Evolutionary conservation across 2,329 filamentous ascomycete genomes (phyloP).

Genomic region (Aspergillus calidoustus): DNA sequence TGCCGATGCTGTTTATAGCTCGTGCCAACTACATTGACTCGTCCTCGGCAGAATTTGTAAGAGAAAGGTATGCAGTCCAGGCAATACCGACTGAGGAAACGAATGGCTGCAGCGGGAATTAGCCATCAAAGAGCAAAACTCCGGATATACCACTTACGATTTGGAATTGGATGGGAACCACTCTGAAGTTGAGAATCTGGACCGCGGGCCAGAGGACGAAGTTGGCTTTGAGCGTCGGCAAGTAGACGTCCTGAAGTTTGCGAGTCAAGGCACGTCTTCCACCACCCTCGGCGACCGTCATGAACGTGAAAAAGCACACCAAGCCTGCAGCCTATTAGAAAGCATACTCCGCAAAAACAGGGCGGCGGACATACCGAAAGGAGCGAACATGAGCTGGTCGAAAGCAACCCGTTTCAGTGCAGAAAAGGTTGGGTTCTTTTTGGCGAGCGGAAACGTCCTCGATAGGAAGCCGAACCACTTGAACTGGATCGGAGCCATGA

Average conservation of each 20-base stretch:
- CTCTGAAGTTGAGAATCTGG: constrained; percentile 92
- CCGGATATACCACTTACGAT: constrained; percentile 69
- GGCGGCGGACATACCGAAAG: constrained; percentile 64
- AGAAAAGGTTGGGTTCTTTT: constrained; percentile 72
- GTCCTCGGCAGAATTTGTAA: constrained; percentile 86
- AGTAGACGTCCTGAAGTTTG: constrained; percentile 92
- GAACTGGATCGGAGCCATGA: constrained; percentile 94
- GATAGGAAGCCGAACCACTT: constrained; percentile 92
- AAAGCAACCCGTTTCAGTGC: constrained; percentile 89
- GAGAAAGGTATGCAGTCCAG: constrained; percentile 94
- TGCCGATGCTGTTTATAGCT: neutral
- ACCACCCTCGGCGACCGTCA: constrained; percentile 94
- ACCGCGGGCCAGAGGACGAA: constrained; percentile 94
- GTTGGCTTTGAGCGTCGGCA: constrained; percentile 94
- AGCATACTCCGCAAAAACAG: neutral
- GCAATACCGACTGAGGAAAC: constrained; percentile 95
- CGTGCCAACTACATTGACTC: constrained; percentile 37
- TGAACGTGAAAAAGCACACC: constrained; percentile 88
- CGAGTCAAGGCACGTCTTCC: constrained; percentile 75
- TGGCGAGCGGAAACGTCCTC: constrained; percentile 80
- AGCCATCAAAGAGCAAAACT: neutral
- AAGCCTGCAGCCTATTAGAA: constrained; percentile 59
- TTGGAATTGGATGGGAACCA: constrained; percentile 95
- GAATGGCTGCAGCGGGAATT: constrained; percentile 69
- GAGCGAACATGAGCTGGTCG: constrained; percentile 92